These are phyloP conservation scores for Monosporascus ibericus DNA, from an alignment of 2,329 filamentous ascomycete genomes.

Conservation along the genomic window DNA sequence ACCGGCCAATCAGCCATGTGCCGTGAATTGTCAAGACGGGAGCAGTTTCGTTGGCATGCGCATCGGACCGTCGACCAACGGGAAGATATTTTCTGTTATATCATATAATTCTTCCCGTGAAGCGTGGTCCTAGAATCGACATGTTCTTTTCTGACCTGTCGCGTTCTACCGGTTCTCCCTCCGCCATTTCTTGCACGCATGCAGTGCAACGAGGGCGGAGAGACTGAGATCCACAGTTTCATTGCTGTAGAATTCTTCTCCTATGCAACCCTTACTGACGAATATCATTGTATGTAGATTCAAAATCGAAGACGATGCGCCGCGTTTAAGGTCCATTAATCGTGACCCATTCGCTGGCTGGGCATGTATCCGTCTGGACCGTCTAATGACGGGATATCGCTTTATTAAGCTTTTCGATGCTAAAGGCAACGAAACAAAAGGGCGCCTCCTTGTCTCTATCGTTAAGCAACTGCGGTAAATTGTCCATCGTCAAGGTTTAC, in stretches of 20 bases:
- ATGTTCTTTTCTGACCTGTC: conserved; percentile 7
- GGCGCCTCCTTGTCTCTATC: conserved; percentile 47
- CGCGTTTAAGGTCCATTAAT: conserved; percentile 24
- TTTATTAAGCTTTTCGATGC: conserved; percentile 45
- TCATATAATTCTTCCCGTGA: not conserved
- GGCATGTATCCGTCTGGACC: conserved; percentile 55
- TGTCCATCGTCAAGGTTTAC: not conserved
- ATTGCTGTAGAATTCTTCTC: too few relatives aligned
- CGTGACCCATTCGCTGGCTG: conserved; percentile 41
- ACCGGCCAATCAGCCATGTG: conserved; percentile 13
- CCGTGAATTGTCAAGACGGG: conserved; percentile 10
- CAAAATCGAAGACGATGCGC: conserved; percentile 45
- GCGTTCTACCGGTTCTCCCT: conserved; percentile 4
- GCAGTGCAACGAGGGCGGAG: conserved; percentile 6
- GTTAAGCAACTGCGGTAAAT: conserved; percentile 31
- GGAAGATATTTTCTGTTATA: conserved; percentile 7
- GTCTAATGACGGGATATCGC: conserved; percentile 49
- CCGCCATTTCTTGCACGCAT: conserved; percentile 1
- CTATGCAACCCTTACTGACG: conserved; percentile 12
- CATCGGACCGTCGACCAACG: conserved; percentile 18
- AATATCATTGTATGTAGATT: conserved; percentile 34
- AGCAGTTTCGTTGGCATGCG: conserved; percentile 18
- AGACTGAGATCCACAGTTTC: too few relatives aligned
- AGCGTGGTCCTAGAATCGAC: conserved; percentile 1
- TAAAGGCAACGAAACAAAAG: conserved; percentile 36